Conservation (phyloP, 163 green algal species). For the Scenedesmus sp. region DNA sequence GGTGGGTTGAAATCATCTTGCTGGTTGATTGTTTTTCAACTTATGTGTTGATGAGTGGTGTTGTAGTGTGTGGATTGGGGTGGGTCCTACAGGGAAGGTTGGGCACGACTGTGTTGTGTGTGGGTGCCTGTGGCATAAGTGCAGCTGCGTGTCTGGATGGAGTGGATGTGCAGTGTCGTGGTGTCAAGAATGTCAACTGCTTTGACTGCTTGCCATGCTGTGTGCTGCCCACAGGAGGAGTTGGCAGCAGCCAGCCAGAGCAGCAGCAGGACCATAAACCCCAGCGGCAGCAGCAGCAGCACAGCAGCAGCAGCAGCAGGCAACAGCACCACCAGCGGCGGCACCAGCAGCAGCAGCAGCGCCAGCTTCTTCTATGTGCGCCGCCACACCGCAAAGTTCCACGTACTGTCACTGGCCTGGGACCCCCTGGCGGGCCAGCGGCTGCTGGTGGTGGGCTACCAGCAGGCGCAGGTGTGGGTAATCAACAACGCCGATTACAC, state of each 20-base stretch:
- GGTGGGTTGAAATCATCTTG: background rate
- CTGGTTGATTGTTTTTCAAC: background rate
- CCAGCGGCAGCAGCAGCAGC: background rate
- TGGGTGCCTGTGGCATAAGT: background rate
- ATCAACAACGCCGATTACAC: conserved; percentile 29
- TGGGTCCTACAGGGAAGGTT: background rate
- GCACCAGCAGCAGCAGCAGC: background rate
- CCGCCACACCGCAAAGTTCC: conserved; percentile 45
- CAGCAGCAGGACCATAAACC: conserved; percentile 31
- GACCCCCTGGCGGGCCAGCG: background rate
- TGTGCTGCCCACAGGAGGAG: conserved; percentile 34
- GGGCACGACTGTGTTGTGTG: no score
- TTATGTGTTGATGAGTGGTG: background rate
- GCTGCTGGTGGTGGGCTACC: conserved; percentile 38
- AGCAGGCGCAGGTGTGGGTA: conserved; percentile 41
- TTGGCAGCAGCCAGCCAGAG: background rate
- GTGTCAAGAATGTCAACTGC: no score
- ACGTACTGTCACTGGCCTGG: conserved; percentile 20
- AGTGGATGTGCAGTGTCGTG: background rate
- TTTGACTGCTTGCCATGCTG: background rate
- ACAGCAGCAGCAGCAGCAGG: conserved; percentile 2
- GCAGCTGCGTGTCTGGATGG: background rate
- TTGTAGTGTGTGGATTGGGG: background rate
- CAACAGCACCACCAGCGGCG: background rate
- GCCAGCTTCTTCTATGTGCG: conserved; percentile 37